A percentile compares a stretch with the other conserved stretches of the same genome.
Evolutionary conservation across 331 rosid genomes (phyloP).

Genomic region (Phaseolus coccineus): DNA sequence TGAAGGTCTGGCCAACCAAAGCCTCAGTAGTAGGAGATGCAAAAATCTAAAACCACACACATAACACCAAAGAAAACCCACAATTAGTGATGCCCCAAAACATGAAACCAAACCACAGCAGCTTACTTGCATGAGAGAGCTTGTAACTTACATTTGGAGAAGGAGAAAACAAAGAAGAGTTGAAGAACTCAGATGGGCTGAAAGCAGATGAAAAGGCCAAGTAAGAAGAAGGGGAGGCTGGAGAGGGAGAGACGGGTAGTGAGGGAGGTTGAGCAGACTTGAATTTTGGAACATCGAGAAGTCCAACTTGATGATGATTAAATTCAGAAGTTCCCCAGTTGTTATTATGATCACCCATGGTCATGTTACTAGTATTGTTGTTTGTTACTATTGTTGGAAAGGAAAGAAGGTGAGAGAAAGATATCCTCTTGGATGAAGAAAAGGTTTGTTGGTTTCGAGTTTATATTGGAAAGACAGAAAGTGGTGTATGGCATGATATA

Average conservation of each 20-base stretch:
- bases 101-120: constrained; percentile 10
- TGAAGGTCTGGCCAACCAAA: constrained; percentile 56
- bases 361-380: constrained; percentile 24
- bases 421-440: constrained; percentile 51
- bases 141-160: constrained; percentile 50
- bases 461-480: neutral
- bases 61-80: constrained; percentile 28
- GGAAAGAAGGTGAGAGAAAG: constrained; percentile 61
- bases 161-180: constrained; percentile 51
- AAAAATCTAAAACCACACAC: constrained; percentile 56
- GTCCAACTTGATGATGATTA: constrained; percentile 37
- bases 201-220: constrained; percentile 55
- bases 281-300: constrained; percentile 63
- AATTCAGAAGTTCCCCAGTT: constrained; percentile 58
- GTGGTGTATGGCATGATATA: neutral
- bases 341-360: constrained; percentile 49
- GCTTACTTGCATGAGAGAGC: neutral
- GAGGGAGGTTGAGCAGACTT: constrained; percentile 73
- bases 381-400: constrained; percentile 45
- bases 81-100: constrained; percentile 18
- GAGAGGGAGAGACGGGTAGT: constrained; percentile 60
- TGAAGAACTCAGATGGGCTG: constrained; percentile 70
- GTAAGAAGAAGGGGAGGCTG: constrained; percentile 70
- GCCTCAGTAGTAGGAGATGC: constrained; percentile 73
- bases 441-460: constrained; percentile 17